These are phyloP conservation scores for Solanum rostratum DNA, from an alignment of 257 asterid species.

Conservation along the genomic window DNA sequence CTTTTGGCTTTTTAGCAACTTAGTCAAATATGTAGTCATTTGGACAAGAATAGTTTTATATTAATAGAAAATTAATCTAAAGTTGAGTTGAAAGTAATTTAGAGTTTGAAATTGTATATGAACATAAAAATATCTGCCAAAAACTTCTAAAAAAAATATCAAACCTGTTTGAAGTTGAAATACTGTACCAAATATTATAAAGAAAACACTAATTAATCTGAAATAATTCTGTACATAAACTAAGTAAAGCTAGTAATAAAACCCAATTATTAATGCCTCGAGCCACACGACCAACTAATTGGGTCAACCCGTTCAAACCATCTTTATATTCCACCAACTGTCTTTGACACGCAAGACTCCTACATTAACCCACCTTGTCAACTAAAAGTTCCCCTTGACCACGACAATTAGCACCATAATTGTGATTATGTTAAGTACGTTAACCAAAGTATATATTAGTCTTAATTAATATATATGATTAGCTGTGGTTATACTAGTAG, in stretches of 20 bases:
- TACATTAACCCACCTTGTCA: constrained; percentile 7
- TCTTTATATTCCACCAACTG: constrained; percentile 17
- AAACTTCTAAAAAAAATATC: background rate
- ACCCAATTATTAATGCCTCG: constrained; percentile 22
- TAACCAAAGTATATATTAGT: background rate
- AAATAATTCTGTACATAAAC: background rate
- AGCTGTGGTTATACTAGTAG: background rate
- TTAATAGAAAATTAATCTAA: background rate
- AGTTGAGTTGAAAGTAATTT: background rate
- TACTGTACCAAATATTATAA: background rate
- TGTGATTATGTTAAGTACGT: background rate
- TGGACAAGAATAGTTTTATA: background rate
- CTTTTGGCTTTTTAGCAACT: background rate
- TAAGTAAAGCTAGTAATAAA: background rate
- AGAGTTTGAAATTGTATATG: too few relatives aligned
- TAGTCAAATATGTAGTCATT: background rate
- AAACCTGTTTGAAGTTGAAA: background rate
- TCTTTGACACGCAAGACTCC: constrained; percentile 8
- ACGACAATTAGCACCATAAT: background rate
- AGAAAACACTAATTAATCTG: background rate
- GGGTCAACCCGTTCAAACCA: constrained; percentile 24
- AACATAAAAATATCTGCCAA: background rate
- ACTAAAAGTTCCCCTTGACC: constrained; percentile 15
- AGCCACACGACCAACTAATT: constrained; percentile 39
- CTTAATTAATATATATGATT: background rate